phyloP scores from a whole-genome alignment of 257 asterid genomes.

The Lavandula angustifolia region DNA sequence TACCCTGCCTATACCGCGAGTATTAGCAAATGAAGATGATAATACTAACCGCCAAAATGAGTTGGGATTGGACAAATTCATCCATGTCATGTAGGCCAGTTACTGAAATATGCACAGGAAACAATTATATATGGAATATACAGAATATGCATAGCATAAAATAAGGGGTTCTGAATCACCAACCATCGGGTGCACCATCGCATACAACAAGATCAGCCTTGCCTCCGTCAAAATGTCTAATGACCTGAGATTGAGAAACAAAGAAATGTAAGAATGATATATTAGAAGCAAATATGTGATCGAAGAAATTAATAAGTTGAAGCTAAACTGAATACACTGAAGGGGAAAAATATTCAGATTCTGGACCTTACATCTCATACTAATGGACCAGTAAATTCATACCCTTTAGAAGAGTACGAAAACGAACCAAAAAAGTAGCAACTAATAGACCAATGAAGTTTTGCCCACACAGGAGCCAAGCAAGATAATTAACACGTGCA shows the following conservation, averaged over 20 bases:
- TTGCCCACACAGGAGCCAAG: neutral
- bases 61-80: conserved; percentile 98
- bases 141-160: conserved; percentile 12
- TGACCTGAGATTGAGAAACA: conserved; percentile 69
- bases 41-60: conserved; percentile 84
- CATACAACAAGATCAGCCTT: conserved; percentile 99
- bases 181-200: conserved; percentile 99
- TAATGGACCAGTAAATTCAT: neutral
- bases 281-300: neutral
- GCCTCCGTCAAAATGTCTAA: conserved; percentile 99
- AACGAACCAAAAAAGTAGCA: neutral
- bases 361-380: neutral
- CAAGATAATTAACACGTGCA: neutral
- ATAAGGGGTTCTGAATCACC: conserved; percentile 32
- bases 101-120: conserved; percentile 52
- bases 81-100: conserved; percentile 99
- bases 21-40: conserved; percentile 20
- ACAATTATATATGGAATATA: conserved; percentile 11
- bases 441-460: neutral
- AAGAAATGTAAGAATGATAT: conserved; percentile 14
- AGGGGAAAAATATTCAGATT: neutral
- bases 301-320: conserved; percentile 13
- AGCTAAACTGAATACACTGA: neutral
- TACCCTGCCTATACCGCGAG: neutral
- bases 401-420: neutral